phyloP scores from a whole-genome alignment of 257 asterid genomes.

The Solanum chiquidenum region DNA sequence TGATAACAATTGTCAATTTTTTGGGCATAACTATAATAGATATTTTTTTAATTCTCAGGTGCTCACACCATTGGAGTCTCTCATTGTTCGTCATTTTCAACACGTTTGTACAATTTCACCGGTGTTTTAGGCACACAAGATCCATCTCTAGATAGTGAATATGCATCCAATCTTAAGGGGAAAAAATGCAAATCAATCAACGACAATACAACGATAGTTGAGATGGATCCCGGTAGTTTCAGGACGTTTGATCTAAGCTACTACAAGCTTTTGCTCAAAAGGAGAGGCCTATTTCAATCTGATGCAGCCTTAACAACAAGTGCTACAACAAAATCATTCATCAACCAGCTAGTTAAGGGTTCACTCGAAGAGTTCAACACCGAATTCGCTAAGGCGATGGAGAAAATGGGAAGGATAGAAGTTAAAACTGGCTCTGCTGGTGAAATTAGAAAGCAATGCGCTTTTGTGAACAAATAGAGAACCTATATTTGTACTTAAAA shows the following conservation, averaged over 20 bases:
- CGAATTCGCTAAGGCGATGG: neutral
- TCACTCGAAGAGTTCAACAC: neutral
- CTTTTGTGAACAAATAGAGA: neutral
- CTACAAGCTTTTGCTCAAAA: conserved; percentile 13
- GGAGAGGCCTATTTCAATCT: conserved; percentile 19
- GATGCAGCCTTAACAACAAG: neutral
- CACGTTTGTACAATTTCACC: conserved; percentile 30
- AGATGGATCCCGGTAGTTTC: neutral
- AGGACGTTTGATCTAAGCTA: neutral
- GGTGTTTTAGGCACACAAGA: neutral
- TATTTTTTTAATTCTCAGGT: conserved; percentile 7
- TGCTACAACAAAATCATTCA: neutral
- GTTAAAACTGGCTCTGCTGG: neutral
- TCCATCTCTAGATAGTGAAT: conserved; percentile 15
- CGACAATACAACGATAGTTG: neutral
- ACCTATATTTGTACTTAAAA: neutral
- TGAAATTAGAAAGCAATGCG: neutral
- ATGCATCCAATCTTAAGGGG: conserved; percentile 10
- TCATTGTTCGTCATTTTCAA: conserved; percentile 42
- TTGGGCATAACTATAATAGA: neutral
- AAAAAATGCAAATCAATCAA: neutral
- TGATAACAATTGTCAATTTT: neutral
- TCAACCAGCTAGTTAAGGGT: neutral
- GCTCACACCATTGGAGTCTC: conserved; percentile 54
- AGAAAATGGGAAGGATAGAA: neutral